Base-by-base conservation (phyloP, 2,329 filamentous ascomycete species). In the Fusarium oligoseptatum region DNA sequence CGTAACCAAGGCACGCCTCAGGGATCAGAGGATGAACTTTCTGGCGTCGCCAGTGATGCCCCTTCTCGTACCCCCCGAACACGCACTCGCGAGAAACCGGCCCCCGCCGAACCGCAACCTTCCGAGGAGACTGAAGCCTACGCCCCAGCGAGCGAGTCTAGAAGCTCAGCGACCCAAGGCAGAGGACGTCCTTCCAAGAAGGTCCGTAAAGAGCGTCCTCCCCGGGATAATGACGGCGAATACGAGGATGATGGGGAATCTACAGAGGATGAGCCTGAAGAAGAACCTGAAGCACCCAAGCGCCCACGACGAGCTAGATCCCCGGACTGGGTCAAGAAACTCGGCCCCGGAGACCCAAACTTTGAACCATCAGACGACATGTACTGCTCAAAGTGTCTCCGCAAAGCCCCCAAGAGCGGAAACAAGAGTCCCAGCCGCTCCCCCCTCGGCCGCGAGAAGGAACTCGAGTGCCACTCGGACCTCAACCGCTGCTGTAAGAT, bases 331-430 rank as follows among this genome's bases (percentile, higher is more conserved):
- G 34, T 65, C 4, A 66, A 66, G 43, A 22, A 57, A 6, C 79
- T 81, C 1, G 80, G 79, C 1, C 75, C 76, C 3, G 55, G 60
- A 2, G 71, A 76, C 20, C 74, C 74, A 0, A 10, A 67, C 3
- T 83, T 81, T 50, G 73, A 75, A 9, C 80, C 80, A 0, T 66
- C 70, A 1, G 77, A 77, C 1, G 75, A 79, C 17, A 79, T 79
- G 74, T 81, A 82, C 72, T 83, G 81, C 63, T 83, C 81, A 9
- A 81, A 75, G 43, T 81, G 80, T 52, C 76, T 81, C 12, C 78
- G 80, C 36, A 80, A 77, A 20, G 77, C 75, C 9, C 79, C 80
- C 14, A 80, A 78, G 65, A 64, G 66, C 8, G 66, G 63, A 9
- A 71, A 68, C 9, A 73, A 70, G n/a, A 80, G 71, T 6, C 76